Evolutionary conservation across 768 basidiomycete genomes (phyloP).

Genomic region (Podaxis sp.): DNA sequence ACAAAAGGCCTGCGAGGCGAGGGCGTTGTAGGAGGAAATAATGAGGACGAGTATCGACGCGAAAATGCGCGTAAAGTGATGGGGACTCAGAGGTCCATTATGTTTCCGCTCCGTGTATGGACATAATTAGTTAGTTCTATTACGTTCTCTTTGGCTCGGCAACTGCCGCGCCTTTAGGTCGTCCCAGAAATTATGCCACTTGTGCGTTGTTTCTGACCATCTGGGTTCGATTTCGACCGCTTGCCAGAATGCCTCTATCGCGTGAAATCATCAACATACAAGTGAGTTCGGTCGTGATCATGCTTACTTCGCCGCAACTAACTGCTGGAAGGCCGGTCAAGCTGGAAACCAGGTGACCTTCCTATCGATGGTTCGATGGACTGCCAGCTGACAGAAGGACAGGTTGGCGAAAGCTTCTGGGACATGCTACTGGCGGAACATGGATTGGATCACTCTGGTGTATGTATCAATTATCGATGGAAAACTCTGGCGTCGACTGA

Average conservation of each 20-base stretch:
- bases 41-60: not conserved
- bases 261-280: conserved; percentile 86
- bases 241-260: conserved; percentile 44
- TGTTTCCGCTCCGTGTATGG: not conserved
- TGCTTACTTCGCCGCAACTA: conserved; percentile 9
- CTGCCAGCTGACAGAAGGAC: conserved; percentile 1
- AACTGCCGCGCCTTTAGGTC: conserved; percentile 4
- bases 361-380: conserved; percentile 12
- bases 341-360: conserved; percentile 48
- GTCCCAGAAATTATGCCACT: not conserved
- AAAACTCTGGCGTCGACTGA: not conserved
- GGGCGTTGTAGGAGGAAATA: not conserved
- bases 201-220: not conserved
- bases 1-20: not conserved
- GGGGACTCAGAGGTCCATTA: not conserved
- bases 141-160: not conserved
- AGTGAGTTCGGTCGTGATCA: conserved; percentile 32
- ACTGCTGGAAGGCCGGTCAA: conserved; percentile 60
- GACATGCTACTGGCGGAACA: conserved; percentile 84
- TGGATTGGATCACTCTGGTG: conserved; percentile 72
- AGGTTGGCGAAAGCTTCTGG: conserved; percentile 88
- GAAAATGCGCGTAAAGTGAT: too few species aligned
- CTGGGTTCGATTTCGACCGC: not conserved
- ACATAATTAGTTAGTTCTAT: not conserved
- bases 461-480: conserved; percentile 30